Percentiles rank a stretch among this genome's conserved stretches.
Evolutionary conservation across 345 rosid genomes (phyloP).

Genomic region (Xanthoceras sorbifolium): DNA sequence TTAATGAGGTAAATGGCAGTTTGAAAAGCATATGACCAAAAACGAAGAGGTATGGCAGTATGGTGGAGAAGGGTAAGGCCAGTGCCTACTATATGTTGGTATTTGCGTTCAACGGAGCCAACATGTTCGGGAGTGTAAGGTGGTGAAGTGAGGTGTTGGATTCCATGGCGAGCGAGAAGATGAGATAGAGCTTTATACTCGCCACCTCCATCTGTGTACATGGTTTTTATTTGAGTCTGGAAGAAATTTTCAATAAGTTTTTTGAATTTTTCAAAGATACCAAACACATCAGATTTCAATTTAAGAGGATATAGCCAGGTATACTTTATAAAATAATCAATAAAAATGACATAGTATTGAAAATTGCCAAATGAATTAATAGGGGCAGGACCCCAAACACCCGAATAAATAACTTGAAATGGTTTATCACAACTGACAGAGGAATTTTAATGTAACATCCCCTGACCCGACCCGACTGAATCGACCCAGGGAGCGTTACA

Average conservation of each 20-base stretch:
- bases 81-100: neutral
- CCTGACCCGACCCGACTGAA: no score
- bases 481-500: no score
- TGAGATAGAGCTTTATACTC: neutral
- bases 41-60: neutral
- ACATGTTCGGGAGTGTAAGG: neutral
- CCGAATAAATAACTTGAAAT: neutral
- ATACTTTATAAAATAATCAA: neutral
- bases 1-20: neutral
- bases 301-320: neutral
- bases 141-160: neutral
- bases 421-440: fast-evolving
- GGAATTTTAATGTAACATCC: no score
- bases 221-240: neutral
- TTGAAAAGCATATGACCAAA: neutral
- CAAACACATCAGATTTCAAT: neutral
- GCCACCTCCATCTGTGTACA: neutral
- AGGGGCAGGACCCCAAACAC: neutral
- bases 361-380: neutral
- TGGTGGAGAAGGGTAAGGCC: neutral
- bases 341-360: neutral
- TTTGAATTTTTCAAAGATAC: neutral
- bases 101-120: neutral
- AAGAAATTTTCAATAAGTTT: neutral
- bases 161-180: neutral